These are phyloP conservation scores for Tricladium varicosporioides DNA, from an alignment of 2,329 filamentous ascomycete species.

Conservation along the genomic window DNA sequence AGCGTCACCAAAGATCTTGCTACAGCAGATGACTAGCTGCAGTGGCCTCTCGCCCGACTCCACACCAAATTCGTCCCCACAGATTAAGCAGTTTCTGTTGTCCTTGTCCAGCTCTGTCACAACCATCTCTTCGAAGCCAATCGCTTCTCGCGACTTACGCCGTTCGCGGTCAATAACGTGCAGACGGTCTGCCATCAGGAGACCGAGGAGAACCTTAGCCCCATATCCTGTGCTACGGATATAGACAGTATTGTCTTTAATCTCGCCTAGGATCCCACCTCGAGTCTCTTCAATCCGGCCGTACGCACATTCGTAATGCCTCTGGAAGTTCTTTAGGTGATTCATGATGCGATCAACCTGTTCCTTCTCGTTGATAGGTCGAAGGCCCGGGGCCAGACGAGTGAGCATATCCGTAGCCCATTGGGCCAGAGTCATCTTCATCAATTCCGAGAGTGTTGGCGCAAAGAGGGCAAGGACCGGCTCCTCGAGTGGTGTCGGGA, in stretches of 20 bases:
- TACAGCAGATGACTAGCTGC: slow-evolving; percentile 24
- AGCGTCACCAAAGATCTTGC: slow-evolving; percentile 18
- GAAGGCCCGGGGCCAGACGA: neutral
- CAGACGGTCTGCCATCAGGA: slow-evolving; percentile 27
- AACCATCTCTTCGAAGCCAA: slow-evolving; percentile 6
- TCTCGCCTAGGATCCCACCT: neutral
- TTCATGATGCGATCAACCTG: slow-evolving; percentile 18
- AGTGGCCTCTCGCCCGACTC: slow-evolving; percentile 9
- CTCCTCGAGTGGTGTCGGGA: slow-evolving; percentile 4
- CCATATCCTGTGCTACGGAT: slow-evolving; percentile 25
- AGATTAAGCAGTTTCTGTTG: slow-evolving; percentile 22
- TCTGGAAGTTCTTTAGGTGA: slow-evolving; percentile 11
- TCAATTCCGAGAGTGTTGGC: neutral
- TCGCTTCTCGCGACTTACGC: neutral
- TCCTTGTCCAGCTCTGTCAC: slow-evolving; percentile 6
- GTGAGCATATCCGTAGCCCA: slow-evolving; percentile 6
- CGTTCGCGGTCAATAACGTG: slow-evolving; percentile 13
- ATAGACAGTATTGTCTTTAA: slow-evolving; percentile 1
- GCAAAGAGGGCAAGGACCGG: slow-evolving; percentile 7
- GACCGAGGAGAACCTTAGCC: slow-evolving; percentile 21
- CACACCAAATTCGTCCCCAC: slow-evolving; percentile 18
- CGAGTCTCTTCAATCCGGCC: slow-evolving; percentile 13
- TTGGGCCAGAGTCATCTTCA: slow-evolving; percentile 4
- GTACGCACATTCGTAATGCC: slow-evolving; percentile 15
- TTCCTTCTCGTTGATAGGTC: slow-evolving; percentile 7